Percentiles rank a stretch among this genome's conserved stretches.
Conservation (phyloP, 306 rosid genomes). For the Lathyrus tuberosus region DNA sequence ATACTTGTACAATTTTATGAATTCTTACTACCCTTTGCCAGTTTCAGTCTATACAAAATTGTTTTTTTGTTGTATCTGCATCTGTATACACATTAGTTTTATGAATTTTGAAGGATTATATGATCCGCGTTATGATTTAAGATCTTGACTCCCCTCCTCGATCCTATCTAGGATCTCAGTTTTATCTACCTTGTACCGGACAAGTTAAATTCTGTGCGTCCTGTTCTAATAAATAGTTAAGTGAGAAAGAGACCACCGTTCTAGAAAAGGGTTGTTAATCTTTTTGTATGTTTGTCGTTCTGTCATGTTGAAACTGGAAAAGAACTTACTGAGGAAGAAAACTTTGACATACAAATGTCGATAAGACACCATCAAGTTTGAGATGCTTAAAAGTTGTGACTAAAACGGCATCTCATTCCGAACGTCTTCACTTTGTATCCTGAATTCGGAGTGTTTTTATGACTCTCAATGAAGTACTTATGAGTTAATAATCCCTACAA, state of each 20-base stretch:
- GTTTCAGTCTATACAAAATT: no score
- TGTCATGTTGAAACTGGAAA: slow-evolving; percentile 11
- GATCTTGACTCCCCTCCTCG: no score
- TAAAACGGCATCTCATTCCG: slow-evolving; percentile 17
- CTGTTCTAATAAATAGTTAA: neutral
- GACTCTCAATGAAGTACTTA: neutral
- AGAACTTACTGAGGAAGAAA: slow-evolving; percentile 26
- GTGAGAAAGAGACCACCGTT: neutral
- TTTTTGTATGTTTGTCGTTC: neutral
- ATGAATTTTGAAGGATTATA: no score
- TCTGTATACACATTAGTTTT: no score
- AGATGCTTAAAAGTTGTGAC: slow-evolving; percentile 17
- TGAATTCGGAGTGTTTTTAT: neutral
- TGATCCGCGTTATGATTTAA: no score
- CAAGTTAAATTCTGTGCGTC: neutral
- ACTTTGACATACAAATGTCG: slow-evolving; percentile 8
- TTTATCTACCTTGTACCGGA: neutral
- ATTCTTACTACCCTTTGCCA: no score
- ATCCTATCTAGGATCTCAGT: neutral
- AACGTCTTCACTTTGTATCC: slow-evolving; percentile 16
- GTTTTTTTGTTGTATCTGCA: no score
- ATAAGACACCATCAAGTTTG: slow-evolving; percentile 12
- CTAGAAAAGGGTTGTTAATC: no score
- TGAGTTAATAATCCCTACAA: neutral
- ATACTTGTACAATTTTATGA: no score